Evolutionary conservation across 768 basidiomycete species (phyloP), one percentile per base, ranked within the genome.

Genomic region (Psilocybe cubensis): DNA sequence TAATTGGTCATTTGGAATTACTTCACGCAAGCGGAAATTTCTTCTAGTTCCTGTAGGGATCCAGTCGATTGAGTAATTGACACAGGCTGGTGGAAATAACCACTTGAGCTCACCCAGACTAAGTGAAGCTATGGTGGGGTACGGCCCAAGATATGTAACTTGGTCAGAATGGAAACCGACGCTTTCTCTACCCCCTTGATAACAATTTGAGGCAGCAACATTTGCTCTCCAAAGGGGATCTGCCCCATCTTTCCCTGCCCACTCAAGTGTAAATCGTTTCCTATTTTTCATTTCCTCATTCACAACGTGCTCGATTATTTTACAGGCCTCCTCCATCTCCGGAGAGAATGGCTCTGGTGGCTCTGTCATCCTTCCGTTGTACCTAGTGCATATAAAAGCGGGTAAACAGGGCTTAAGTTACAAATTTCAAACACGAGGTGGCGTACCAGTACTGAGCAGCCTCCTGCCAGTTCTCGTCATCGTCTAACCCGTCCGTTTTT

Each of bases 131-230:
- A 94, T 94, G 0, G 92, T 93, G 4, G 90, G 86, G 70, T 87
- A 92, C 12, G 92, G 92, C 9, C 92, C 92, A 6, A 94, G 76
- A 72, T 89, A 88, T 0, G 91, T 91, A 53, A 91, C 70, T 52
- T 89, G 88, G 69, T 94, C 92, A 3, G 91, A 87, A 68, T 94
- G 92, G 66, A 83, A 87, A 0, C 92, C 92, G 3, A 94, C 92
- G 48, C 85, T 84, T 69, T 92, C 91, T 66, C 88, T 87, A 33
- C 82, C 80, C n/a, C 91, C 91, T 67, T 87, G 83, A 58, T 94
- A 94, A 62, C 91, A 88, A 63, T 94, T 94, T 2, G 91, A 84
- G 1, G 91, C 92, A 3, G 92, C 92, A 21, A 94, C 91, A 62
- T 93, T 94, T 1, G 92, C 92, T 52, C 83, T 77, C 92, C 92